Base-by-base conservation (phyloP, 345 rosid genomes). In the Citrus medica region DNA sequence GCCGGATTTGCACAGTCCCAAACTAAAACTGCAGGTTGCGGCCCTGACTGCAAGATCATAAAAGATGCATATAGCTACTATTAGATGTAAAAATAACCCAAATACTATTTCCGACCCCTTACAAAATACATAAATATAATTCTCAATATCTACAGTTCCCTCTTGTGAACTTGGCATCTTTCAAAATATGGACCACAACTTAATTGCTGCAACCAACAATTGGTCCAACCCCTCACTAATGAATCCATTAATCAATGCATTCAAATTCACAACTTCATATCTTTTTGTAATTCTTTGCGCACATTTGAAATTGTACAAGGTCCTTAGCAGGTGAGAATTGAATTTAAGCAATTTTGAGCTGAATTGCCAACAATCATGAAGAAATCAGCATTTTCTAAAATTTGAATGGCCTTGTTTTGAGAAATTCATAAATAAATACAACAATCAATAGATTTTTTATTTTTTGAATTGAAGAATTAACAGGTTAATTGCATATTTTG, bases 21-120 rank as follows among this genome's bases (percentile, higher is more conserved):
- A 27, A 94, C 84, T 79, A 94, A 82, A 73, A 92, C 97, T 62
- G 97, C 87, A 73, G 98, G 90, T 84, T 88, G 95, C 79, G 84
- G 86, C 75, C 87, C 89, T 73, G 91, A 85, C 98, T 92, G 89
- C 83, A 76, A 84, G 78, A 82, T 32, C 79, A 82, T 42, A 79
- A 80, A 40, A 82, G 81, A 85, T 60, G 37, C 75, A 59, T 64
- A 76, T 40, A 55, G 62, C 40, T 9, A 35, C 38, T 3, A 22
- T 55, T 58, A 78, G 67, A 61, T 7, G 61, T 33, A 70, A 51
- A 60, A 65, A 16, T 2, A 69, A 67, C 35, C 28, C 66, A 63
- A 30, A 55, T n/a, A 25, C 63, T 35, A 46, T 33, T 67, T 33
- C 28, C 60, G 58, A 12, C 6, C 9, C 17, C 30, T 30, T 38